These are phyloP conservation scores for Pleurotus ostreatus DNA, from an alignment of 768 basidiomycete species.

Conservation along the genomic window DNA sequence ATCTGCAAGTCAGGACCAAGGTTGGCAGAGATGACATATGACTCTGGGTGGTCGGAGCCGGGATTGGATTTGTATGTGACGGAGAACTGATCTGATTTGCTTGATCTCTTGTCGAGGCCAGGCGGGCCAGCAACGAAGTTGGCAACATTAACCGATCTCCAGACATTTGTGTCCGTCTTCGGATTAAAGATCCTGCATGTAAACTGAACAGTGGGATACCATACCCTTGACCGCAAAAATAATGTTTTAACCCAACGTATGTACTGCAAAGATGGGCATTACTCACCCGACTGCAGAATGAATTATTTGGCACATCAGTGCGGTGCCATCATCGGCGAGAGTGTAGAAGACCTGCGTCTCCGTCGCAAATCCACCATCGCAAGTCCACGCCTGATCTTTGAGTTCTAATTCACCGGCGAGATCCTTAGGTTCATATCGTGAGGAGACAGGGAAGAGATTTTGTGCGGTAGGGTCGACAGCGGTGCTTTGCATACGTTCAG, in stretches of 20 bases:
- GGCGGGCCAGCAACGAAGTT: conserved; percentile 76
- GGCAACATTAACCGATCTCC: conserved; percentile 85
- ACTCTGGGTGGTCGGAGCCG: conserved; percentile 62
- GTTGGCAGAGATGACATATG: conserved; percentile 76
- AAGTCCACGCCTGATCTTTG: conserved; percentile 80
- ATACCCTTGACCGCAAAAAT: conserved; percentile 48
- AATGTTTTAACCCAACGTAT: conserved; percentile 8
- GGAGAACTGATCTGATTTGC: conserved; percentile 82
- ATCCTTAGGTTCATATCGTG: conserved; percentile 48
- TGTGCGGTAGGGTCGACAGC: conserved; percentile 62
- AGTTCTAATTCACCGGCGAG: conserved; percentile 72
- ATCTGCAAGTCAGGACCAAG: conserved; percentile 78
- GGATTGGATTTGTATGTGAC: conserved; percentile 60
- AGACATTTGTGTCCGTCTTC: conserved; percentile 63
- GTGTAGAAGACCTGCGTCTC: conserved; percentile 92
- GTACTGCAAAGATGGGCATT: conserved; percentile 7
- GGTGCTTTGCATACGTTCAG: conserved; percentile 33
- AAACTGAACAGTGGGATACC: conserved; percentile 94
- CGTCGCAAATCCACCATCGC: conserved; percentile 78
- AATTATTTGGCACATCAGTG: conserved; percentile 80
- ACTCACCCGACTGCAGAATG: conserved; percentile 87
- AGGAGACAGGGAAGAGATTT: conserved; percentile 82
- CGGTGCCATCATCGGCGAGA: conserved; percentile 73
- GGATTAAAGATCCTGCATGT: conserved; percentile 87
- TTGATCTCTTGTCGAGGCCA: conserved; percentile 78